Conservation (phyloP, 2,329 filamentous ascomycete genomes). For the Aciculosporium take region DNA sequence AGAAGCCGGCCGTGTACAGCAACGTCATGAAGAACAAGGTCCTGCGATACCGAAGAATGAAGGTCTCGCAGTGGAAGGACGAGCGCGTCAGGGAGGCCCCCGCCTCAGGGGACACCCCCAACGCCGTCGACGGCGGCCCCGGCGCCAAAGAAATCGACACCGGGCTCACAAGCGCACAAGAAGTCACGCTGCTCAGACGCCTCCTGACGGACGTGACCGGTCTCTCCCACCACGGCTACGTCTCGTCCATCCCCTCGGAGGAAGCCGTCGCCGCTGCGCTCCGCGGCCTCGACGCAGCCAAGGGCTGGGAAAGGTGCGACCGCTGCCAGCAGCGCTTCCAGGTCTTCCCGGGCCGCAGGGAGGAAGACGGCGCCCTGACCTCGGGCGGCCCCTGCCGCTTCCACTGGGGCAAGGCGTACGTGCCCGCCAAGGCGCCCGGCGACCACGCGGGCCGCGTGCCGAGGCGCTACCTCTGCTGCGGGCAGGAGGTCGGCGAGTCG, state of each 20-base stretch:
- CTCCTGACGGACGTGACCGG: constrained; percentile 49
- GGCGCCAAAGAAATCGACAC: constrained; percentile 47
- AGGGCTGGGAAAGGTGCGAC: constrained; percentile 79
- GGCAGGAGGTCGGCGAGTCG: constrained; percentile 56
- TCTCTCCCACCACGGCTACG: constrained; percentile 61
- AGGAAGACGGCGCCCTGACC: constrained; percentile 60
- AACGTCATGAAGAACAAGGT: constrained; percentile 78
- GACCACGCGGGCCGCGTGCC: constrained; percentile 42
- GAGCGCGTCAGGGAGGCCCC: constrained; percentile 29
- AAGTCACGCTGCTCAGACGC: constrained; percentile 48
- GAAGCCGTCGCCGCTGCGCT: constrained; percentile 53
- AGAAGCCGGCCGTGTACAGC: constrained; percentile 57
- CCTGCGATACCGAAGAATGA: constrained; percentile 62
- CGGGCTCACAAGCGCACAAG: constrained; percentile 52
- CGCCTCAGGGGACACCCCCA: neutral
- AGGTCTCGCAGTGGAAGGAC: constrained; percentile 53
- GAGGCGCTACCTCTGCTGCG: constrained; percentile 65
- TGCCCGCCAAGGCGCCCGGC: constrained; percentile 41
- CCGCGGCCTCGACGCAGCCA: constrained; percentile 48
- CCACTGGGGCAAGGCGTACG: constrained; percentile 61
- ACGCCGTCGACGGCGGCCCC: constrained; percentile 13
- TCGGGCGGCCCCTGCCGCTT: constrained; percentile 66
- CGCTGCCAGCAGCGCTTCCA: constrained; percentile 78
- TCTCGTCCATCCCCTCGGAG: constrained; percentile 50
- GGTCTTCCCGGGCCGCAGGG: constrained; percentile 73